phyloP scores from a whole-genome alignment of 345 rosid species.

The Combretum micranthum region DNA sequence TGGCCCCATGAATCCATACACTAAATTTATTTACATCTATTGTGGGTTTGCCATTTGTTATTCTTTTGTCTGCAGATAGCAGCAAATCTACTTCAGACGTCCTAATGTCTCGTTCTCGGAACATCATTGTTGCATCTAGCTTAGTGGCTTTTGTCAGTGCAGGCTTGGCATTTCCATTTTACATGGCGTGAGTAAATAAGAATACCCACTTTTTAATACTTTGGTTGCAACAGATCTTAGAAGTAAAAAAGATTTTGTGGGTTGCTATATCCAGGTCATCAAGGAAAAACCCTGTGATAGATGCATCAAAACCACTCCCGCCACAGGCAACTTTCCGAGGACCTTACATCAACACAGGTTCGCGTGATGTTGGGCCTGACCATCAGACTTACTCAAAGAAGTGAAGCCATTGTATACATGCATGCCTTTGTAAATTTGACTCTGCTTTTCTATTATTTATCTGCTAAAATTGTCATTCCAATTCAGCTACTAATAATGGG shows the following conservation, averaged over 20 bases:
- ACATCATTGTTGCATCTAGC: conserved; percentile 67
- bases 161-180: conserved; percentile 85
- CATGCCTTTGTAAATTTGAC: background rate
- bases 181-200: conserved; percentile 63
- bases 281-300: conserved; percentile 58
- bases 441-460: background rate
- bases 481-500: too few species aligned
- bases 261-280: conserved; percentile 41
- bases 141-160: conserved; percentile 70
- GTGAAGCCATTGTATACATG: conserved; percentile 16
- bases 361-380: conserved; percentile 92
- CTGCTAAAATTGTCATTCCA: background rate
- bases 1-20: too few species aligned
- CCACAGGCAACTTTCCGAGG: conserved; percentile 96
- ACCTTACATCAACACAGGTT: conserved; percentile 91
- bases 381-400: conserved; percentile 63
- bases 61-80: conserved; percentile 10
- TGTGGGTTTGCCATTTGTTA: background rate
- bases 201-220: background rate
- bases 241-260: background rate
- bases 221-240: background rate
- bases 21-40: too few species aligned
- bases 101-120: conserved; percentile 50
- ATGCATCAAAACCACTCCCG: conserved; percentile 75
- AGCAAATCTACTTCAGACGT: conserved; percentile 1